Conservation (phyloP, 306 rosid genomes). For the Vigna trinervia region DNA sequence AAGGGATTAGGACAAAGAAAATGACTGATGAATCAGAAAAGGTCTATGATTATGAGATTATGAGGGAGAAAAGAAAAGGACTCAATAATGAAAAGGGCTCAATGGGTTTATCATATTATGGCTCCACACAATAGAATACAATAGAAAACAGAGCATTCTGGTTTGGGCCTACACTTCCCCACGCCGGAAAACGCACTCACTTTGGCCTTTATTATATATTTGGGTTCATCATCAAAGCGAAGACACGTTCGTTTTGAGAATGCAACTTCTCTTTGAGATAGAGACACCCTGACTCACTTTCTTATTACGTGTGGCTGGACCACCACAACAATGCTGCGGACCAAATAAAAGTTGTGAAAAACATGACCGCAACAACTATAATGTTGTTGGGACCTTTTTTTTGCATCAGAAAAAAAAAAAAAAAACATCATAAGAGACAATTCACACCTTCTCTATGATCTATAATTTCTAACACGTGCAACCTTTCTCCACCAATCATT, state of each 20-base stretch:
- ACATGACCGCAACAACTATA: not conserved
- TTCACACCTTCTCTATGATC: not conserved
- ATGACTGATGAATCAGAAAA: not conserved
- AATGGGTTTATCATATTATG: not conserved
- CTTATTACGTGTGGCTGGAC: constrained; percentile 22
- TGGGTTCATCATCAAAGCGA: not conserved
- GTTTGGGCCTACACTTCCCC: constrained; percentile 45
- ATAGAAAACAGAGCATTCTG: not conserved
- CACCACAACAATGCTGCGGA: constrained; percentile 10
- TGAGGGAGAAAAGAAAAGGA: not conserved
- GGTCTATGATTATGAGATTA: not conserved
- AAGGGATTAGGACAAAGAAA: not conserved
- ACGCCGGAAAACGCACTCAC: constrained; percentile 6
- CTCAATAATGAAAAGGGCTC: not conserved
- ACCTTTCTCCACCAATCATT: constrained; percentile 4
- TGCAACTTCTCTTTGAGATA: constrained; percentile 26
- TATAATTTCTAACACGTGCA: constrained; percentile 27
- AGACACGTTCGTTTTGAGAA: not conserved
- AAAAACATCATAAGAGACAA: constrained; percentile 35
- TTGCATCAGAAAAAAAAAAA: too few species aligned
- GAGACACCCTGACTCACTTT: not conserved
- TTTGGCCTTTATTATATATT: constrained; percentile 7
- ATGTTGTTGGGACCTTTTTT: constrained; percentile 29
- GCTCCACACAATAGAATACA: constrained; percentile 1
- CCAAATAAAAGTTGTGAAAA: not conserved